Base-by-base conservation (phyloP, 139 green algal species). In the Chlorella vulgaris region DNA sequence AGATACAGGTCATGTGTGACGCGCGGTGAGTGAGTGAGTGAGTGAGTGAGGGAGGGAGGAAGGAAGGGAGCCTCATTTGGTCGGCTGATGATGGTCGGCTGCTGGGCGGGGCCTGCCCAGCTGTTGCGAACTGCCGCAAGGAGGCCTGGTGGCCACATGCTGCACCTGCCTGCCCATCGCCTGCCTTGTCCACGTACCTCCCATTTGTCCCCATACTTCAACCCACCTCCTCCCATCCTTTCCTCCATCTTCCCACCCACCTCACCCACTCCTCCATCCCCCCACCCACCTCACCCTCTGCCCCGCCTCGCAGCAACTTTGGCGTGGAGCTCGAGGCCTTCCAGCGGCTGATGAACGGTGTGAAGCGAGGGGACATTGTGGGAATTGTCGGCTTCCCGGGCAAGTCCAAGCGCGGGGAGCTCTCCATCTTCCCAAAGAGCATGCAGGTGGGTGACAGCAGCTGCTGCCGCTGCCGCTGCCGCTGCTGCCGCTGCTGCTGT, bases 351-450 rank as follows among this genome's bases (percentile, higher is more conserved):
- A 95, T 99, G 88, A 94, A 93, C 82, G 88, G 88, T 42, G 89
- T 92, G 35, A 96, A 96, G 86, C 89, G 97, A 38, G 96, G 96
- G 19, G 97, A 99, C 87, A 98, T 99, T 69, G 87, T 99, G 43
- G 96, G 96, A 29, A 83, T 99, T n/a, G 67, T 82, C 15, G 95
- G 97, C 62, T 91, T 89, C 88, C 96, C 96, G 13, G 96, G 96
- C 83, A 99, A 98, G 88, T 97, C 91, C 85, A 99, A 98, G 92
- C 93, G 93, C 76, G 97, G 96, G 35, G 96, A 99, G 91, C 94
- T 99, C 53, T 95, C 85, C 81, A 89, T 99, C 42, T 99, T 99
- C 82, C 93, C 96, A 8, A 78, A 50, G 6, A 86, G 86, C 53
- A 85, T 96, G 43, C 40, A 86, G 42, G 88, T 97, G 63, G 2